phyloP scores from a whole-genome alignment of 768 basidiomycete genomes.

The Vararia minispora region DNA sequence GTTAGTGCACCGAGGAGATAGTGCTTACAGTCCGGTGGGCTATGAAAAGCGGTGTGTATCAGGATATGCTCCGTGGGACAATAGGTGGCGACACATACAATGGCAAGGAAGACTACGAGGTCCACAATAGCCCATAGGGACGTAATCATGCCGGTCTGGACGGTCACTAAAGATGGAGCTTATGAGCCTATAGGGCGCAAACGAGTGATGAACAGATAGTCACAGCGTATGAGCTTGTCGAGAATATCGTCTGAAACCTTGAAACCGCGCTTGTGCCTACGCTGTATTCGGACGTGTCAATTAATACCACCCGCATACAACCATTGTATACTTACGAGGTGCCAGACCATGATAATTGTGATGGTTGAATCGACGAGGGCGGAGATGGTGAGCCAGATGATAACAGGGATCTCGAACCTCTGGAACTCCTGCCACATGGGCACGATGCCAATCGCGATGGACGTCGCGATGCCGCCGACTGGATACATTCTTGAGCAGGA shows the following conservation, averaged over 20 bases:
- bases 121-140: slow-evolving; percentile 16
- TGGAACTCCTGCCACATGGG: slow-evolving; percentile 10
- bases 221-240: slow-evolving; percentile 12
- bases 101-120: slow-evolving; percentile 16
- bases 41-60: neutral
- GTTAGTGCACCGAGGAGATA: neutral
- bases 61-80: neutral
- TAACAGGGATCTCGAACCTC: slow-evolving; percentile 10
- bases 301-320: neutral
- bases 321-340: slow-evolving; percentile 9
- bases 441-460: slow-evolving; percentile 11
- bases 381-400: slow-evolving; percentile 13
- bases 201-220: neutral
- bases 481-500: neutral
- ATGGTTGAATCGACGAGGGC: slow-evolving; percentile 11
- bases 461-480: slow-evolving; percentile 14
- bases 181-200: neutral
- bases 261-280: slow-evolving; percentile 10
- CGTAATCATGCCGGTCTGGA: slow-evolving; percentile 22
- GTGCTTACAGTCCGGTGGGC: slow-evolving; percentile 1
- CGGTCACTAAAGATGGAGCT: slow-evolving; percentile 13
- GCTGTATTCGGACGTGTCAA: slow-evolving; percentile 2
- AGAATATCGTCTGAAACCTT: slow-evolving; percentile 12
- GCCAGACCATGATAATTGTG: slow-evolving; percentile 10
- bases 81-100: slow-evolving; percentile 8